Conservation (phyloP, 257 asterid genomes). For the Solanum medicagineum region DNA sequence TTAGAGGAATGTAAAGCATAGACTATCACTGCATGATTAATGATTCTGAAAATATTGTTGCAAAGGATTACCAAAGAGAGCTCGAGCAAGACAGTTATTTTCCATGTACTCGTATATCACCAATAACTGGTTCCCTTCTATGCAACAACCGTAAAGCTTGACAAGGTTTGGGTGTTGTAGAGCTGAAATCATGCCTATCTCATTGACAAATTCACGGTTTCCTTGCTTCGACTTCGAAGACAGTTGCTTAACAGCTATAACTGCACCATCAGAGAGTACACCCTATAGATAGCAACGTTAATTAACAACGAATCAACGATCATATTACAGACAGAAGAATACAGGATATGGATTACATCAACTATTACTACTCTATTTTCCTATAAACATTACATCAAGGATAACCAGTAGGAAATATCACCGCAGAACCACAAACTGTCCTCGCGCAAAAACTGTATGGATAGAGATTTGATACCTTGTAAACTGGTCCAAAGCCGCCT, state of each 20-base stretch:
- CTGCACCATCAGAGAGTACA: conserved; percentile 18
- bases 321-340: background rate
- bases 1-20: background rate
- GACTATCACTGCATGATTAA: background rate
- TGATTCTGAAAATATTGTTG: background rate
- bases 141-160: conserved; percentile 35
- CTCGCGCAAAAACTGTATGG: background rate
- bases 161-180: conserved; percentile 39
- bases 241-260: conserved; percentile 33
- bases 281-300: conserved; percentile 12
- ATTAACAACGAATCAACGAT: background rate
- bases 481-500: conserved; percentile 42
- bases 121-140: conserved; percentile 38
- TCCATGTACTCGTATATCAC: conserved; percentile 36
- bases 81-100: conserved; percentile 34
- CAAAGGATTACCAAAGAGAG: conserved; percentile 24
- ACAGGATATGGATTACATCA: background rate
- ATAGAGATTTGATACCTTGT: conserved; percentile 14
- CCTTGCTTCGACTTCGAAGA: conserved; percentile 41
- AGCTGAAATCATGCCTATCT: conserved; percentile 44
- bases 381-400: background rate
- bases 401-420: background rate
- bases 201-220: conserved; percentile 31
- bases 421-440: background rate
- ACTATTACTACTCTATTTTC: background rate